Conservation (phyloP, 768 basidiomycete genomes). For the Leccinum subgranulosum region DNA sequence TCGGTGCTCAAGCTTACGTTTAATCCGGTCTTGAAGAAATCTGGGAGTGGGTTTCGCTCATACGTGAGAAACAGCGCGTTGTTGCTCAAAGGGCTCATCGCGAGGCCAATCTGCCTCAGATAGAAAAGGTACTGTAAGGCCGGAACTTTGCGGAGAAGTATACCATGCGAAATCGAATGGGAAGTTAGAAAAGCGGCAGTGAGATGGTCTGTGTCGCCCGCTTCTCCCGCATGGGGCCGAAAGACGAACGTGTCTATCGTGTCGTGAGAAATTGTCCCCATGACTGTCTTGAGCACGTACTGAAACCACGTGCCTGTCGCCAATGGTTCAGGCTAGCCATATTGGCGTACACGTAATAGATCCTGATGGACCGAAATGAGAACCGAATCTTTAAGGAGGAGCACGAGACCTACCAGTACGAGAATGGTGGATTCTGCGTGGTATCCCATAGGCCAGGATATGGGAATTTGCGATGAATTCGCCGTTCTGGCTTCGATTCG, state of each 20-base stretch:
- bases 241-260: slow-evolving; percentile 92
- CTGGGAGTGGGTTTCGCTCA: slow-evolving; percentile 94
- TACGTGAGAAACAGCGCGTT: slow-evolving; percentile 96
- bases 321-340: slow-evolving; percentile 94
- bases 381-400: neutral
- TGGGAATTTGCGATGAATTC: slow-evolving; percentile 92
- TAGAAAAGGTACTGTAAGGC: slow-evolving; percentile 97
- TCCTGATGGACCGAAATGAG: slow-evolving; percentile 46
- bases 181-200: slow-evolving; percentile 95
- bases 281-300: slow-evolving; percentile 43
- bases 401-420: slow-evolving; percentile 71
- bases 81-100: slow-evolving; percentile 98
- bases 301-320: slow-evolving; percentile 85
- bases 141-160: slow-evolving; percentile 94
- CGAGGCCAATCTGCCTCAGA: slow-evolving; percentile 95
- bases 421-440: slow-evolving; percentile 87
- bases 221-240: slow-evolving; percentile 96
- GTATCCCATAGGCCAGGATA: slow-evolving; percentile 90
- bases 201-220: slow-evolving; percentile 96
- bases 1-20: slow-evolving; percentile 97
- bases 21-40: slow-evolving; percentile 94
- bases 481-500: slow-evolving; percentile 89
- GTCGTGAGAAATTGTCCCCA: neutral
- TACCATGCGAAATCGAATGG: slow-evolving; percentile 99
- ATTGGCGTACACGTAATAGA: slow-evolving; percentile 98